Evolutionary conservation across 257 asterid genomes (phyloP), one percentile per base, ranked within the genome.

Genomic region (Solanum neorickii): DNA sequence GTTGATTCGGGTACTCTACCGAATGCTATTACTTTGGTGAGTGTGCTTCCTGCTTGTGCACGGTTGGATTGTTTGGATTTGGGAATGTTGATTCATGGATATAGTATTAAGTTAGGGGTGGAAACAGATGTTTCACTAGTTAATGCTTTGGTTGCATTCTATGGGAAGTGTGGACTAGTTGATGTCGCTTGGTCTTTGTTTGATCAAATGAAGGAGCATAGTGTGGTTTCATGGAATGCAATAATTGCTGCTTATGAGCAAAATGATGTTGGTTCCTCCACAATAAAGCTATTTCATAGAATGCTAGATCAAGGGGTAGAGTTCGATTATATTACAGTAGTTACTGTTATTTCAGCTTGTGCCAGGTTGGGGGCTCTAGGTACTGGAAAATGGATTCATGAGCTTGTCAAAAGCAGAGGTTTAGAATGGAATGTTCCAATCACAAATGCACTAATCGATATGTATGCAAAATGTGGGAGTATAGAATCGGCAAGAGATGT

Each of bases 401-500:
- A 80, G 83, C 70, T 85, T 8, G 87, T 82, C 16, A 88, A 69
- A 78, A 46, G 35, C 62, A 88, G 52, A 16, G 42, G 86, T 70
- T 78, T 88, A 65, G 86, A 88, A 68, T 77, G 66, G 74, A 88
- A 78, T 52, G 46, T 85, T 78, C 41, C 86, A 21, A 44, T 88
- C 76, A 60, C 49, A 29, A 88, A 88, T 84, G 90, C 86, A 23
- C 65, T 88, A 21, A 85, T 88, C 2, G 88, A 88, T 35, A 88
- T 88, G 90, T 88, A 88, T 77, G 90, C 86, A 6, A 88, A 88
- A 73, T 88, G 90, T 66, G 90, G 88, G 37, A 88, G 83, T 83
- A 74, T 88, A 66, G 86, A 85, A 3, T 74, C 25, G 60, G 88
- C 90, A 5, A 76, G 9, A 56, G 86, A 74, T n/a, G 86, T 88